Evolutionary conservation across 768 basidiomycete genomes (phyloP).

Genomic region (Cystobasidium tubakii): DNA sequence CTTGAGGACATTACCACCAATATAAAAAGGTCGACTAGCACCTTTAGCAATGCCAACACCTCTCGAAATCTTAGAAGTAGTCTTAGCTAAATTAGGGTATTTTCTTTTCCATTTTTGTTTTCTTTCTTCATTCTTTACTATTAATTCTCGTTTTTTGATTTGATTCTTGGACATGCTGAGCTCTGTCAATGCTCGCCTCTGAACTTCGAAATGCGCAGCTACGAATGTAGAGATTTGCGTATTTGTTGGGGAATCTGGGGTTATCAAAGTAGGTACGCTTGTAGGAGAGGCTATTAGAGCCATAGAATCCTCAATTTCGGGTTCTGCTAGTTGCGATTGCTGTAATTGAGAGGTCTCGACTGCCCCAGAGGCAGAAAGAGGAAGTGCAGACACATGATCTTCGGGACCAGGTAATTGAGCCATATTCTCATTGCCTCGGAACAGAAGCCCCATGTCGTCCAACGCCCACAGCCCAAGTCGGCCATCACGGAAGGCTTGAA

Average conservation of each 20-base stretch:
- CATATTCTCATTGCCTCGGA: conserved; percentile 21
- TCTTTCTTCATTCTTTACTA: not conserved
- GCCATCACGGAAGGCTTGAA: conserved; percentile 74
- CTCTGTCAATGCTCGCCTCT: not conserved
- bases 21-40: conserved; percentile 15
- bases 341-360: not conserved
- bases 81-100: not conserved
- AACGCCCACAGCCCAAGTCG: conserved; percentile 45
- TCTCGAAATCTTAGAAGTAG: not conserved
- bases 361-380: not conserved
- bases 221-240: conserved; percentile 26
- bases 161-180: conserved; percentile 37
- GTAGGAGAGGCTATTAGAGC: not conserved
- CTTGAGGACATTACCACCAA: conserved; percentile 16
- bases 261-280: conserved; percentile 14
- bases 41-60: conserved; percentile 5
- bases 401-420: conserved; percentile 1
- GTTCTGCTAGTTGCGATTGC: not conserved
- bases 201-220: not conserved
- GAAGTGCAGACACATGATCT: not conserved
- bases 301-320: conserved; percentile 13
- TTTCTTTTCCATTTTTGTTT: conserved; percentile 22
- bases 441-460: conserved; percentile 41
- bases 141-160: conserved; percentile 23
- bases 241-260: conserved; percentile 31